Conservation (phyloP, 2,329 filamentous ascomycete genomes). For the Mariannaea sp. region DNA sequence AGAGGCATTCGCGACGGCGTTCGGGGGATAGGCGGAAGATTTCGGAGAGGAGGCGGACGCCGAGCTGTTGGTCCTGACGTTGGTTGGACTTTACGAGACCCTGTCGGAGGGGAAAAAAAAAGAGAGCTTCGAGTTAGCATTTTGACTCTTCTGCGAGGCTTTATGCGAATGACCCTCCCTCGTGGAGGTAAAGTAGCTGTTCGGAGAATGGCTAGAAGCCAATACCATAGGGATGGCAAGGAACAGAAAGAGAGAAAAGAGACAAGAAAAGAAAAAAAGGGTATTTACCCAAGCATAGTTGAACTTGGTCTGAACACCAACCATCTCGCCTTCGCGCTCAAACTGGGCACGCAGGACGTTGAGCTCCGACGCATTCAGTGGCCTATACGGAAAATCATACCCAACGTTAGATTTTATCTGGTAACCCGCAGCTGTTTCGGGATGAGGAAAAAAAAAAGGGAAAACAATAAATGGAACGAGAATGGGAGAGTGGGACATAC, state of each 20-base stretch:
- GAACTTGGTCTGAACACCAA: constrained; percentile 97
- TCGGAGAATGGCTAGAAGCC: too few species aligned
- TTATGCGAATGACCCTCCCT: too few species aligned
- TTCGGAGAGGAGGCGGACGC: constrained; percentile 89
- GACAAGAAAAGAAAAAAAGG: constrained; percentile 8
- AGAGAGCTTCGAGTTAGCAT: constrained; percentile 5
- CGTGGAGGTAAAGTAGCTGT: too few species aligned
- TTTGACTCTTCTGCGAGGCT: not conserved
- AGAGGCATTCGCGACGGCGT: constrained; percentile 94
- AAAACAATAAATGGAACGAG: too few species aligned
- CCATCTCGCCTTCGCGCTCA: constrained; percentile 96
- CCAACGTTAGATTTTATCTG: too few species aligned
- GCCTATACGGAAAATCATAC: too few species aligned
- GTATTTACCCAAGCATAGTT: constrained; percentile 92
- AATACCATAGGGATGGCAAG: not conserved
- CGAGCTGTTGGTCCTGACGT: constrained; percentile 88
- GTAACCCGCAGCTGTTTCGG: too few species aligned
- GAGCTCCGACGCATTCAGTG: constrained; percentile 89
- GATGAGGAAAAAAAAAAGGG: too few species aligned
- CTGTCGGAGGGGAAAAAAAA: constrained; percentile 50
- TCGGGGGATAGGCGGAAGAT: constrained; percentile 95
- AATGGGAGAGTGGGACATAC: constrained; percentile 52
- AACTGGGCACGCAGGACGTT: constrained; percentile 92
- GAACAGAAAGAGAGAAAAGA: not conserved
- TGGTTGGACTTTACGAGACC: constrained; percentile 91